Evolutionary conservation across 352 stramenopile genomes (phyloP).

Genomic region (Phytopythium oedochilum): DNA sequence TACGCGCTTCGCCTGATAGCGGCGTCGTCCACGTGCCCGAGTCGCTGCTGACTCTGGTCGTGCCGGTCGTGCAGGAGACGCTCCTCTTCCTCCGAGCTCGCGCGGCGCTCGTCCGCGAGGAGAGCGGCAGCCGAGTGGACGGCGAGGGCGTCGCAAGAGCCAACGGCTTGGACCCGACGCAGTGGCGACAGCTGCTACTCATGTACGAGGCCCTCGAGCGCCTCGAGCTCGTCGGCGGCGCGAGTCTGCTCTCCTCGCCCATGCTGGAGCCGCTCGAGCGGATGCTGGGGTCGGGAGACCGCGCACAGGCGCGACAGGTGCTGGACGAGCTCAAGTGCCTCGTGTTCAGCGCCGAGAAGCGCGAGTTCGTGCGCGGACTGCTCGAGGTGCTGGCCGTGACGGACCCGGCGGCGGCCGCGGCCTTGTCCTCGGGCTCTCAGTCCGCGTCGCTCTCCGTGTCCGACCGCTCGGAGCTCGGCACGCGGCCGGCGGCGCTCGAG

Average conservation of each 20-base stretch:
- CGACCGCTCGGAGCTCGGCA: background rate
- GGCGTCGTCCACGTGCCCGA: constrained; percentile 22
- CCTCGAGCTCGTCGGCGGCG: constrained; percentile 39
- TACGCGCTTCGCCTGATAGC: constrained; percentile 16
- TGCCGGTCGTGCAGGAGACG: constrained; percentile 60
- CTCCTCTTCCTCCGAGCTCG: constrained; percentile 59
- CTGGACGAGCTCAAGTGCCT: constrained; percentile 47
- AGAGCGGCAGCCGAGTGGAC: background rate
- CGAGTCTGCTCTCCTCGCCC: constrained; percentile 47
- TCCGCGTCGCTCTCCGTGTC: background rate
- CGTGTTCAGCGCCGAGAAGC: constrained; percentile 59
- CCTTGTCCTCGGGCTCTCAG: background rate
- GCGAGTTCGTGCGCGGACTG: constrained; percentile 51
- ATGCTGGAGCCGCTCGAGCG: constrained; percentile 51
- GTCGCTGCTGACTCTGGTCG: constrained; percentile 50
- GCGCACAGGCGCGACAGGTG: constrained; percentile 29
- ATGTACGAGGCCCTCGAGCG: constrained; percentile 58
- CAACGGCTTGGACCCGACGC: constrained; percentile 20
- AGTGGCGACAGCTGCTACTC: constrained; percentile 46
- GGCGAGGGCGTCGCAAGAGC: background rate
- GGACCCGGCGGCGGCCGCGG: constrained; percentile 5
- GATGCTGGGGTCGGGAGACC: constrained; percentile 32
- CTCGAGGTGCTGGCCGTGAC: constrained; percentile 34
- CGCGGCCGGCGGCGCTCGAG: background rate
- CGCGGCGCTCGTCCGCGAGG: constrained; percentile 20